Evolutionary conservation across 192 early-diverging fungal genomes (phyloP).

Genomic region (Mortierella alpina): DNA sequence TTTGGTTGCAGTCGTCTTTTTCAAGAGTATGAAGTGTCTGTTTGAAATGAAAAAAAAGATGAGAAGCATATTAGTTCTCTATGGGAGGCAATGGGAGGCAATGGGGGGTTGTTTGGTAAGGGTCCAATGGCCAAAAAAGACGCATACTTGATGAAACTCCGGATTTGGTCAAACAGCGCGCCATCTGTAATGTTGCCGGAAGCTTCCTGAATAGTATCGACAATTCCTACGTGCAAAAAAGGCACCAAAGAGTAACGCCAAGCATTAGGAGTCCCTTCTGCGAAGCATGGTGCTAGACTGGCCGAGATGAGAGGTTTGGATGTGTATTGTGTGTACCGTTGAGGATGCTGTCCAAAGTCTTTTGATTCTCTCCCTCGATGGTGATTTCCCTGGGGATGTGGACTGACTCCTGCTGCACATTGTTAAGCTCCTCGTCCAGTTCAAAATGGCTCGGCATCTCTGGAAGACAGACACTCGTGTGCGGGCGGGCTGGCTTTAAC

Average conservation of each 20-base stretch:
- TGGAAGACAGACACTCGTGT: background rate
- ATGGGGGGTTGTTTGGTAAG: background rate
- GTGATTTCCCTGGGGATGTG: conserved; percentile 56
- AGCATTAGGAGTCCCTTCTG: background rate
- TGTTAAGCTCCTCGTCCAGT: conserved; percentile 51
- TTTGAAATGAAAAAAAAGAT: background rate
- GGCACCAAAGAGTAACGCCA: background rate
- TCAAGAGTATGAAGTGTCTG: conserved; percentile 43
- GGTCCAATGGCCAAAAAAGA: background rate
- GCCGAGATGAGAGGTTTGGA: background rate
- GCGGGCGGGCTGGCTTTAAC: background rate
- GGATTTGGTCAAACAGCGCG: conserved; percentile 67
- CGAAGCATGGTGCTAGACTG: too few relatives aligned
- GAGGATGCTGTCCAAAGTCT: conserved; percentile 59
- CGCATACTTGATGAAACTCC: conserved; percentile 80
- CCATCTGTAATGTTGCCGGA: conserved; percentile 56
- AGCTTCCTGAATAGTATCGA: conserved; percentile 57
- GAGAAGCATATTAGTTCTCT: background rate
- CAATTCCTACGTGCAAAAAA: conserved; percentile 48
- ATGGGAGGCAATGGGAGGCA: too few relatives aligned
- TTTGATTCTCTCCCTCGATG: conserved; percentile 54
- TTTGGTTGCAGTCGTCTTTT: conserved; percentile 41
- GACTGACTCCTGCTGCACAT: conserved; percentile 42
- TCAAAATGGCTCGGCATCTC: conserved; percentile 33
- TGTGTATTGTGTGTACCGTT: conserved; percentile 46